Evolutionary conservation across 2,329 filamentous ascomycete genomes (phyloP).

Genomic region (Calonectria pseudoreteaudii): DNA sequence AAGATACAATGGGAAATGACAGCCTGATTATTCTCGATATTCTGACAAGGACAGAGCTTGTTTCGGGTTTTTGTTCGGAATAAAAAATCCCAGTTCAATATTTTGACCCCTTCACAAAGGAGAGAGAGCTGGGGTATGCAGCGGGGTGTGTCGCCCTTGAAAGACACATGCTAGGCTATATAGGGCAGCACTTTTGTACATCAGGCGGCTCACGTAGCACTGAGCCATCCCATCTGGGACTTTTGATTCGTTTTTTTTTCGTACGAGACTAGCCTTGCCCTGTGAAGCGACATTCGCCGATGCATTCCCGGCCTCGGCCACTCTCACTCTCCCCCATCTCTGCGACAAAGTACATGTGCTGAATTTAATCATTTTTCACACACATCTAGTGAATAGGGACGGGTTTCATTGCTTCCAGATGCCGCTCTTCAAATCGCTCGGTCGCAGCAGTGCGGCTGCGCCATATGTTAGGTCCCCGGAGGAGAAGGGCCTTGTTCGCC

Average conservation of each 20-base stretch:
- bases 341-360: background rate
- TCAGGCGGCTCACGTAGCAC: background rate
- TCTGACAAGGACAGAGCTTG: background rate
- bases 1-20: background rate
- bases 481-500: slow-evolving; percentile 19
- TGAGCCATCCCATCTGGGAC: background rate
- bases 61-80: background rate
- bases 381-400: background rate
- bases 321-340: background rate
- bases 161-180: background rate
- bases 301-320: background rate
- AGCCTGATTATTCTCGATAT: background rate
- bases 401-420: background rate
- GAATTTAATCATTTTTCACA: background rate
- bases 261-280: background rate
- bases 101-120: background rate
- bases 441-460: background rate
- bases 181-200: background rate
- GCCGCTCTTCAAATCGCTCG: background rate
- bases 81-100: background rate
- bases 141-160: background rate
- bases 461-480: slow-evolving; percentile 10
- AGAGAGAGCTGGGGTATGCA: background rate
- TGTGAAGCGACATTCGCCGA: background rate
- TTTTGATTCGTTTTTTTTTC: background rate